Base-by-base conservation (phyloP, 225 moss, liverwort and hornwort species). In the Antitrichia curtipendula region DNA sequence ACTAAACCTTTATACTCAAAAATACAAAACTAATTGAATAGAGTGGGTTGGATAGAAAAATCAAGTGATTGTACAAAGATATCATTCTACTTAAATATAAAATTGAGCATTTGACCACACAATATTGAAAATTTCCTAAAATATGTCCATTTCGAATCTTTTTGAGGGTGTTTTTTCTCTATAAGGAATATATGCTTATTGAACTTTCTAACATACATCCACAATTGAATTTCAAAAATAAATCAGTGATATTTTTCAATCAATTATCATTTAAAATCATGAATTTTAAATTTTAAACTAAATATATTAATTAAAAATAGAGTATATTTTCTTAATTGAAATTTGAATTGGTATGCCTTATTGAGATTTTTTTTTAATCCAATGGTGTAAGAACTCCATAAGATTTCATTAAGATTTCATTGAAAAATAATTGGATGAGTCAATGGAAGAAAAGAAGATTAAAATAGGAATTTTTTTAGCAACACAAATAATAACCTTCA, bases 21-120 rank as follows among this genome's bases (percentile, higher is more conserved):
- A 34, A 31, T 75, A 75, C 8, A 50, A 32, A 75, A 34, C 1
- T 52, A 22, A 0, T 75, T 36, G 23, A 34, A 34, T 8, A 53
- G 1, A 3, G 1, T n/a, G n/a, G n/a, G n/a, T 75, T 53, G 23
- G 9, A 53, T 8, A 53, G 53, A 9, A 9, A 52, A 75, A 22
- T 13, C 0, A 0, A 22, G 22, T 22, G 5, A 52, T 36, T 13
- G 0, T 34, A 22, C 5, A 22, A 50, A 75, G 3, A 3, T 34
- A 13, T 52, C 52, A 13, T 1, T 52, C 22, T 16, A 77, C 0
- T n/a, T n/a, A n/a, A n/a, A n/a, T n/a, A n/a, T n/a, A 54, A 24
- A 10, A 77, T 24, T 22, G 0, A 10, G 1, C 0, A 0, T 53
- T 76, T 76, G 8, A 16, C 0, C 4, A 1, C 0, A 10, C 16